Evolutionary conservation across 2,329 filamentous ascomycete genomes (phyloP).

Genomic region (Didymella keratinophila): DNA sequence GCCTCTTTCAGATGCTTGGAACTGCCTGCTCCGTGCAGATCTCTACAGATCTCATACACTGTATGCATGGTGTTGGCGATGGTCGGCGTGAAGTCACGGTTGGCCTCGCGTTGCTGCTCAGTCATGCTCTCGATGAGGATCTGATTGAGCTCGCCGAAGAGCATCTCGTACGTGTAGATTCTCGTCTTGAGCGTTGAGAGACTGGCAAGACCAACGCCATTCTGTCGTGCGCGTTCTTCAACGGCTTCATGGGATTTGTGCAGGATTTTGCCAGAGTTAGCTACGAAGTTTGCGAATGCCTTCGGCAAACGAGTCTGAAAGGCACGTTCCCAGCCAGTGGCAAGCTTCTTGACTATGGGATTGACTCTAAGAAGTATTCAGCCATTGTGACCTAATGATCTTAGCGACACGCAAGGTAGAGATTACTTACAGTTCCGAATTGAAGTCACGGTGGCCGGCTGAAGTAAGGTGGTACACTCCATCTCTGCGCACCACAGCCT

Average conservation of each 20-base stretch:
- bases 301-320: slow-evolving; percentile 56
- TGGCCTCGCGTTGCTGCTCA: slow-evolving; percentile 60
- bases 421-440: slow-evolving; percentile 47
- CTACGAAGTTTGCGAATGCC: slow-evolving; percentile 50
- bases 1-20: slow-evolving; percentile 62
- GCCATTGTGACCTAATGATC: not conserved
- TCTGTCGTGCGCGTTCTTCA: slow-evolving; percentile 49
- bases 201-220: slow-evolving; percentile 52
- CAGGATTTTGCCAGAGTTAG: slow-evolving; percentile 44
- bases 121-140: slow-evolving; percentile 52
- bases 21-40: slow-evolving; percentile 57
- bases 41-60: slow-evolving; percentile 57
- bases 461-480: slow-evolving; percentile 55
- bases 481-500: slow-evolving; percentile 61
- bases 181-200: slow-evolving; percentile 53
- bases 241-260: slow-evolving; percentile 55
- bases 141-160: slow-evolving; percentile 51
- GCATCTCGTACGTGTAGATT: slow-evolving; percentile 52
- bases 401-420: no score
- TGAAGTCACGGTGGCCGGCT: slow-evolving; percentile 53
- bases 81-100: slow-evolving; percentile 61
- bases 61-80: slow-evolving; percentile 57
- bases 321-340: slow-evolving; percentile 54
- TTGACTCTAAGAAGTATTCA: slow-evolving; percentile 32
- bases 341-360: slow-evolving; percentile 52